A percentile compares a stretch with the other conserved stretches of the same genome.
phyloP scores from a whole-genome alignment of 108 stramenopile species.

The Phaeodactylum tricornutum region DNA sequence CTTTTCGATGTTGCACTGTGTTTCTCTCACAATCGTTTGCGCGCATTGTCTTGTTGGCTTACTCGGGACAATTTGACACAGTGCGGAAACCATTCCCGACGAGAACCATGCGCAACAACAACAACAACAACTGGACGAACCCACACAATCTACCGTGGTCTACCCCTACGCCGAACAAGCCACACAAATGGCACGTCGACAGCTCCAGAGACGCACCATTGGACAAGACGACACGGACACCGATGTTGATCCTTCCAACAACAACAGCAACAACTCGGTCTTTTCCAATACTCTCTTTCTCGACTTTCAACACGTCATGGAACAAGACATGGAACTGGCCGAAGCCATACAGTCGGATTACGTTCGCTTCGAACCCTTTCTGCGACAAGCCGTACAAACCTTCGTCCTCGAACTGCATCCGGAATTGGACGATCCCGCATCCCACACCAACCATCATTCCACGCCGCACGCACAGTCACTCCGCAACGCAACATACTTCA shows the following conservation, averaged over 20 bases:
- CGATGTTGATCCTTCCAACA: constrained; percentile 15
- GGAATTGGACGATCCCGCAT: constrained; percentile 25
- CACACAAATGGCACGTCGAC: constrained; percentile 37
- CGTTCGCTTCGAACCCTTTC: constrained; percentile 76
- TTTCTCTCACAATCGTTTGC: background rate
- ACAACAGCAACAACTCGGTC: constrained; percentile 10
- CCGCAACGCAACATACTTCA: constrained; percentile 41
- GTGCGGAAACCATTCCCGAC: background rate
- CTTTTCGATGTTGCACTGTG: background rate
- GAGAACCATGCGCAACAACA: background rate
- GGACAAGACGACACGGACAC: constrained; percentile 17
- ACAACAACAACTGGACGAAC: background rate
- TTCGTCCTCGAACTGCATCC: constrained; percentile 58
- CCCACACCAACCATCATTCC: background rate
- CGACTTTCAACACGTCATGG: constrained; percentile 53
- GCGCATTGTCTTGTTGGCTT: background rate
- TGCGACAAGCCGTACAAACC: constrained; percentile 43
- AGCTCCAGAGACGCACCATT: constrained; percentile 18
- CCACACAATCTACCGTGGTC: background rate
- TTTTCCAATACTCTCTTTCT: constrained; percentile 66
- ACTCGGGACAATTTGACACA: background rate
- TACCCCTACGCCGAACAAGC: constrained; percentile 77
- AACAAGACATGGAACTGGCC: constrained; percentile 60
- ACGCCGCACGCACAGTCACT: background rate
- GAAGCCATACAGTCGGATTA: constrained; percentile 80